Percentiles rank a stretch among this genome's conserved stretches.
Conservation (phyloP, 441 rosid genomes). For the Hura crepitans region DNA sequence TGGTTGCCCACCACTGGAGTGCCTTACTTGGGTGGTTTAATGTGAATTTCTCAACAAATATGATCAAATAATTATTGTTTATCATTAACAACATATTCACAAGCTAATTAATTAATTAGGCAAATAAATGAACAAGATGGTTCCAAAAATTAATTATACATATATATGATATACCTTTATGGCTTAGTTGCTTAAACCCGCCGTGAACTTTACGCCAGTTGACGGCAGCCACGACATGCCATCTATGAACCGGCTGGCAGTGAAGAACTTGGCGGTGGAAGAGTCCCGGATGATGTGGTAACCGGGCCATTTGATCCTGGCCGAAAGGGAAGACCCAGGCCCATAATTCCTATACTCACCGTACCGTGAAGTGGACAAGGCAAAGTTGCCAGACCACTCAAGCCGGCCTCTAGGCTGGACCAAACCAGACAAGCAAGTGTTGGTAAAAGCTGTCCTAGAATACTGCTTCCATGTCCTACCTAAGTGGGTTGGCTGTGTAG, state of each 20-base stretch:
- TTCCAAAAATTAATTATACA: not conserved
- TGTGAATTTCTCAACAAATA: not conserved
- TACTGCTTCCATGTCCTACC: constrained; percentile 87
- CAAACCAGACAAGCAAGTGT: constrained; percentile 42
- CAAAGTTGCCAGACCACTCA: constrained; percentile 61
- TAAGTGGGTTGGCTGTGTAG: constrained; percentile 51
- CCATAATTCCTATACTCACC: constrained; percentile 68
- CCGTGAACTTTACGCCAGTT: constrained; percentile 54
- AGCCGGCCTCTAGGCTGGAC: constrained; percentile 73
- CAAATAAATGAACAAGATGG: not conserved
- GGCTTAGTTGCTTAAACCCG: constrained; percentile 48
- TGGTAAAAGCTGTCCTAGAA: constrained; percentile 63
- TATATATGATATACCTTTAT: not conserved
- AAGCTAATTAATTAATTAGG: no score
- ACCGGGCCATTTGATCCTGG: constrained; percentile 62
- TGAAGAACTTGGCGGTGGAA: constrained; percentile 52
- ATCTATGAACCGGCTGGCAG: constrained; percentile 45
- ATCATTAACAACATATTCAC: no score
- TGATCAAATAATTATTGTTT: no score
- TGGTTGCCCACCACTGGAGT: constrained; percentile 68
- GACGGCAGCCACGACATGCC: constrained; percentile 71
- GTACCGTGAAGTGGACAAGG: constrained; percentile 52
- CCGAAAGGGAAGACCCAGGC: constrained; percentile 42
- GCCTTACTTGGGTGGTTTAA: constrained; percentile 43
- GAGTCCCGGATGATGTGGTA: constrained; percentile 45